Evolutionary conservation across 169 alveolate genomes (phyloP).

Genomic region (Besnoitia besnoiti): DNA sequence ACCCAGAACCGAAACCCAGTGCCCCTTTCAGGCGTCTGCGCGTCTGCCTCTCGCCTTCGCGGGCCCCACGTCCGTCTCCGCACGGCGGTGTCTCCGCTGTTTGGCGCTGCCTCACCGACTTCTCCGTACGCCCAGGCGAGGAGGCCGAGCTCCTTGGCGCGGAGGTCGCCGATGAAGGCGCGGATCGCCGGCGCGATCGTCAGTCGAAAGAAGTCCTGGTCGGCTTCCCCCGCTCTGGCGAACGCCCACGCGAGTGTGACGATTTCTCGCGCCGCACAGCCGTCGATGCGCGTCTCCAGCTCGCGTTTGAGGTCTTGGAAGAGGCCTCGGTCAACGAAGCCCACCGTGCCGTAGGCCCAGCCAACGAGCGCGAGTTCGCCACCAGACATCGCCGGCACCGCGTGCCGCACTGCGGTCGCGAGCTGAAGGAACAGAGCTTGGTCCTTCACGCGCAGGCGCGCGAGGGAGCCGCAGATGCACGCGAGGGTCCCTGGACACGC

Average conservation of each 20-base stretch:
- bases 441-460: constrained; percentile 43
- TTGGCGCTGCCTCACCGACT: constrained; percentile 47
- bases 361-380: constrained; percentile 66
- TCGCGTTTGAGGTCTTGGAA: constrained; percentile 30
- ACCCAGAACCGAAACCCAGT: background rate
- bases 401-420: background rate
- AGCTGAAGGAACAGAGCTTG: background rate
- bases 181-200: constrained; percentile 62
- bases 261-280: constrained; percentile 45
- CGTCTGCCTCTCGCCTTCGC: background rate
- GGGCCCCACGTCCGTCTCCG: background rate
- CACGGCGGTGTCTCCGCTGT: background rate
- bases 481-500: constrained; percentile 42
- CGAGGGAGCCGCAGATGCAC: constrained; percentile 49
- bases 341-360: constrained; percentile 63
- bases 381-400: background rate
- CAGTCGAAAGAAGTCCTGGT: constrained; percentile 29
- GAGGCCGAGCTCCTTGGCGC: constrained; percentile 47
- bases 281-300: constrained; percentile 44
- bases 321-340: constrained; percentile 45
- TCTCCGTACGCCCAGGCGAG: constrained; percentile 63
- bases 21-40: background rate
- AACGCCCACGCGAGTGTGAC: constrained; percentile 65
- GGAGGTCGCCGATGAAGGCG: constrained; percentile 45
- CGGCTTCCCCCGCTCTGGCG: constrained; percentile 24